A percentile compares a stretch with the other conserved stretches of the same genome.
Evolutionary conservation across 768 basidiomycete species (phyloP).

Genomic region (Leccinum aurantiacum): DNA sequence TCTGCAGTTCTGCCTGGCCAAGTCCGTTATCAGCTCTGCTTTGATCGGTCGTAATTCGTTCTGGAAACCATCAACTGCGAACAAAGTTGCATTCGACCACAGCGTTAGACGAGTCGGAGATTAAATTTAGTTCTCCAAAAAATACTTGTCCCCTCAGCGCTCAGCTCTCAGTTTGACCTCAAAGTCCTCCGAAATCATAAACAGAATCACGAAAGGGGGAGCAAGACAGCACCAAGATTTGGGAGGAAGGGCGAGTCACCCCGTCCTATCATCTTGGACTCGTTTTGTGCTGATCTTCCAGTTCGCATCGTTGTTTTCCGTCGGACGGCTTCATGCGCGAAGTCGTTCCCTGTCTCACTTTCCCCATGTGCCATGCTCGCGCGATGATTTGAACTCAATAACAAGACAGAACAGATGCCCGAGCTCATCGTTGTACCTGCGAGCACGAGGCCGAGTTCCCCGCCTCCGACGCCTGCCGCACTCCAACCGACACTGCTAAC

Average conservation of each 20-base stretch:
- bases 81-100: slow-evolving; percentile 20
- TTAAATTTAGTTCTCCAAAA: too few relatives aligned
- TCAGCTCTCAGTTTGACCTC: too few relatives aligned
- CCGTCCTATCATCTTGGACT: not conserved
- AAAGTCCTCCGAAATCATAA: slow-evolving; percentile 6
- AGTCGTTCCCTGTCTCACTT: not conserved
- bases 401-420: slow-evolving; percentile 66
- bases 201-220: slow-evolving; percentile 36
- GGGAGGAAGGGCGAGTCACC: slow-evolving; percentile 33
- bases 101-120: too few relatives aligned
- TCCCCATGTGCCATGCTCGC: not conserved
- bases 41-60: slow-evolving; percentile 61
- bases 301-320: slow-evolving; percentile 3
- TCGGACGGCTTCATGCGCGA: not conserved
- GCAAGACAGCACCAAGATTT: slow-evolving; percentile 44
- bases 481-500: too few relatives aligned
- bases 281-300: slow-evolving; percentile 12
- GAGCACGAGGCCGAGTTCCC: not conserved
- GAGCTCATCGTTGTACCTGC: slow-evolving; percentile 48
- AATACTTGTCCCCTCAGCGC: too few relatives aligned
- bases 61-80: slow-evolving; percentile 76
- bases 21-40: slow-evolving; percentile 68
- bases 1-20: slow-evolving; percentile 60
- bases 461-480: too few relatives aligned
- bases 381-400: slow-evolving; percentile 38